These are phyloP conservation scores for Phialocephala sp. DNA, from an alignment of 2,329 filamentous ascomycete species.

Conservation along the genomic window DNA sequence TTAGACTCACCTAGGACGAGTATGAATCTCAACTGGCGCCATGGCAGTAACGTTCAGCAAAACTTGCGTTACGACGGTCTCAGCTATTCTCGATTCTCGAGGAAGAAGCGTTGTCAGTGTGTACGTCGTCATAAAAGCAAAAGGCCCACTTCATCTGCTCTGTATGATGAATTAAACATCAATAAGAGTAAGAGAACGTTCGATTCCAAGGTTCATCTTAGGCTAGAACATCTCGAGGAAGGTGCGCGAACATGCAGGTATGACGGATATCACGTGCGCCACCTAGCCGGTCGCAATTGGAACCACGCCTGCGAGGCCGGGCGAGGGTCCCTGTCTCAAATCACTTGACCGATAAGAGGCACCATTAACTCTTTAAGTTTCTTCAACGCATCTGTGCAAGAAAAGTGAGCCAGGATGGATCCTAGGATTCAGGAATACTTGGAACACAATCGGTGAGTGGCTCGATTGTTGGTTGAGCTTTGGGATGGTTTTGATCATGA, in stretches of 20 bases:
- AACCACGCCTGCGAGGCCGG: background rate
- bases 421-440: constrained; percentile 23
- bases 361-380: too few relatives aligned
- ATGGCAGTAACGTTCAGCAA: background rate
- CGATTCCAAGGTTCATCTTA: background rate
- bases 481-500: background rate
- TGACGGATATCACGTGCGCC: background rate
- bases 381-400: too few relatives aligned
- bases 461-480: background rate
- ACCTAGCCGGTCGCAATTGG: background rate
- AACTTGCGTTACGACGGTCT: constrained; percentile 6
- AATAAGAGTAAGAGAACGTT: background rate
- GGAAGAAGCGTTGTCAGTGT: constrained; percentile 1
- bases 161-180: background rate
- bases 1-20: constrained; percentile 11
- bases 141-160: background rate
- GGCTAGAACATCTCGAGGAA: constrained; percentile 1
- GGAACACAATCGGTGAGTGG: constrained; percentile 24
- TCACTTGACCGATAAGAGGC: background rate
- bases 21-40: constrained; percentile 16
- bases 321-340: background rate
- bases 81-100: background rate
- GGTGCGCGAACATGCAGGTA: background rate
- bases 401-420: constrained; percentile 10
- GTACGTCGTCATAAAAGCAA: constrained; percentile 17